A percentile compares a stretch with the other conserved stretches of the same genome.
Evolutionary conservation across 2,329 filamentous ascomycete species (phyloP).

Genomic region (Pseudopithomyces maydicus): DNA sequence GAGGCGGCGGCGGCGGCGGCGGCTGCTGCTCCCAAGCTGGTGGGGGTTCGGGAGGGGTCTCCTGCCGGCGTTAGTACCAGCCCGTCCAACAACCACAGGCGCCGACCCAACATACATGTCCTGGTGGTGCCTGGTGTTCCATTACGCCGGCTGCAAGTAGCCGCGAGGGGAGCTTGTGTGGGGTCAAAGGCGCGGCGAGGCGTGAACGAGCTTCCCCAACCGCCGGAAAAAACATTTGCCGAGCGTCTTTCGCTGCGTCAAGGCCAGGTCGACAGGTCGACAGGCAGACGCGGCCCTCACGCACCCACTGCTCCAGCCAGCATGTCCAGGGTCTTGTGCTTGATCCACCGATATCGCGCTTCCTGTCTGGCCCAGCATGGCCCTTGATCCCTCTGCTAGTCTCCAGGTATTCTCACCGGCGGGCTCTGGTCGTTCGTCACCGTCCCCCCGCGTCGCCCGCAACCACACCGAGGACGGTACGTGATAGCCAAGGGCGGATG

Average conservation of each 20-base stretch:
- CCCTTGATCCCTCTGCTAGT: conserved; percentile 43
- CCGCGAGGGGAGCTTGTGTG: background rate
- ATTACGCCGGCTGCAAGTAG: background rate
- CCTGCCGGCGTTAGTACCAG: conserved; percentile 15
- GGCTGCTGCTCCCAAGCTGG: conserved; percentile 3
- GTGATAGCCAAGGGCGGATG: conserved; percentile 34
- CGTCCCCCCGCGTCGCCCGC: conserved; percentile 75
- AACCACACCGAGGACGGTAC: conserved; percentile 78
- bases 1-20: background rate
- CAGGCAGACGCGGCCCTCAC: conserved; percentile 23
- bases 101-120: background rate
- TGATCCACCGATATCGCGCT: conserved; percentile 19
- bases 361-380: conserved; percentile 40
- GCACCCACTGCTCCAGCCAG: conserved; percentile 19
- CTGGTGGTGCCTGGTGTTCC: conserved; percentile 1
- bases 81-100: background rate
- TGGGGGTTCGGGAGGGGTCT: background rate
- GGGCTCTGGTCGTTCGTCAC: conserved; percentile 82
- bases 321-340: conserved; percentile 33
- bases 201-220: background rate
- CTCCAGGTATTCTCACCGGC: conserved; percentile 66
- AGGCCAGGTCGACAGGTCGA: conserved; percentile 14
- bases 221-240: conserved; percentile 18
- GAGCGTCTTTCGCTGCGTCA: conserved; percentile 22
- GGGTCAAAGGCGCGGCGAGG: background rate